These are phyloP conservation scores for Mallotus nudiflorus DNA, from an alignment of 345 rosid genomes.

Conservation along the genomic window DNA sequence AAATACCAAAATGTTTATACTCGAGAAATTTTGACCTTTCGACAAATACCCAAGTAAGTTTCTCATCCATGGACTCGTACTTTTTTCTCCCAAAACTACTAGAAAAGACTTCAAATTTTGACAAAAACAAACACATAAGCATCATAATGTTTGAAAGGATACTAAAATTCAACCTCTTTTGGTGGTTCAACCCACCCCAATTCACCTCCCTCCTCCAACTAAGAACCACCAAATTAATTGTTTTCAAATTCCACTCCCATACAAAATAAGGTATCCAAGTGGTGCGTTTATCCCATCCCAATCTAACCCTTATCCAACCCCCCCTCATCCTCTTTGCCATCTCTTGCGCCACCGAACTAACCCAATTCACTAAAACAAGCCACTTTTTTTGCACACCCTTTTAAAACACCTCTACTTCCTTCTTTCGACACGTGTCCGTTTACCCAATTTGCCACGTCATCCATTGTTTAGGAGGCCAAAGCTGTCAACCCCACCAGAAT, in stretches of 20 bases:
- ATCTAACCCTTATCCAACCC: constrained; percentile 1
- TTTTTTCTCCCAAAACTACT: background rate
- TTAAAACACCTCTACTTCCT: background rate
- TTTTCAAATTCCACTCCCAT: constrained; percentile 14
- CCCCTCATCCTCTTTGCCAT: background rate
- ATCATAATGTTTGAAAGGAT: background rate
- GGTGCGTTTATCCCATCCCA: background rate
- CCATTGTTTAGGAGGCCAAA: background rate
- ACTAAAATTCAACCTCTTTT: constrained; percentile 9
- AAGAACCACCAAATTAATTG: constrained; percentile 6
- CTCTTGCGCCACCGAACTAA: background rate
- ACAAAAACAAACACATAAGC: background rate
- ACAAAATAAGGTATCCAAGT: constrained; percentile 9
- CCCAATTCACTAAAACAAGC: background rate
- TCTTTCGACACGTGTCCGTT: constrained; percentile 5
- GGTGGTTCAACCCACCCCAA: constrained; percentile 31
- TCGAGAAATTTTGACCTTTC: constrained; percentile 3
- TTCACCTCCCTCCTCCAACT: background rate
- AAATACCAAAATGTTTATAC: background rate
- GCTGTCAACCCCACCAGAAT: constrained; percentile 16
- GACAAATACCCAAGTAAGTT: constrained; percentile 1
- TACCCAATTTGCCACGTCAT: constrained; percentile 14
- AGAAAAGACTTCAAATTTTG: constrained; percentile 1
- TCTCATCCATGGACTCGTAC: background rate
- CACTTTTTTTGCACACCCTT: background rate